A percentile compares a stretch with the other conserved stretches of the same genome.
Evolutionary conservation across 2,329 filamentous ascomycete species (phyloP).

Genomic region (Reticulascus tulasneorum): DNA sequence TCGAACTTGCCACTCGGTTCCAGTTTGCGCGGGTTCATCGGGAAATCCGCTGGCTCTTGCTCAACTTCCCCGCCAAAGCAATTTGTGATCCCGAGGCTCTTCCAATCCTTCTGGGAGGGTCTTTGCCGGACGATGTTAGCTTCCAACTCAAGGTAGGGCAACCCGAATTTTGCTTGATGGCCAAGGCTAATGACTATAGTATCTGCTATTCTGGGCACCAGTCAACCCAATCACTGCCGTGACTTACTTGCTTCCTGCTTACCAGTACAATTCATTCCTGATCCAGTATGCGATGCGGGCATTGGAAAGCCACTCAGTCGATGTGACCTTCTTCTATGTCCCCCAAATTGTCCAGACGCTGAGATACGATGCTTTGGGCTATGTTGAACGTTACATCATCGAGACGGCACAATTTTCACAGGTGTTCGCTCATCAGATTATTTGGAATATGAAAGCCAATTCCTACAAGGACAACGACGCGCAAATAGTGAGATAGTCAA

Average conservation of each 20-base stretch:
- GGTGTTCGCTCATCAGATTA: conserved; percentile 97
- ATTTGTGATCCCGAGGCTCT: conserved; percentile 78
- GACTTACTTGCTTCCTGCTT: conserved; percentile 88
- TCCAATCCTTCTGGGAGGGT: conserved; percentile 72
- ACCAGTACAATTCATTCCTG: conserved; percentile 86
- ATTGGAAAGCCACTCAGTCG: conserved; percentile 89
- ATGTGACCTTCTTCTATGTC: conserved; percentile 98
- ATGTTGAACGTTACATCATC: conserved; percentile 92
- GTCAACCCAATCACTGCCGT: conserved; percentile 91
- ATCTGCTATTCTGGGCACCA: conserved; percentile 87
- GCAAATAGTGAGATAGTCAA: conserved; percentile 59
- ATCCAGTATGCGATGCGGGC: conserved; percentile 97
- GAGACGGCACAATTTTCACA: conserved; percentile 98
- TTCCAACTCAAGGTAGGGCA: conserved; percentile 73
- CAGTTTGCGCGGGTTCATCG: conserved; percentile 66
- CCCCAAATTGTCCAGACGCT: conserved; percentile 96
- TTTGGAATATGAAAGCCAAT: conserved; percentile 99
- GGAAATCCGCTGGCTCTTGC: conserved; percentile 74
- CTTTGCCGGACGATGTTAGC: conserved; percentile 73
- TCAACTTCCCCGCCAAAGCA: conserved; percentile 81
- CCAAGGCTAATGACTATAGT: conserved; percentile 46
- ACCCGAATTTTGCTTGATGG: background rate
- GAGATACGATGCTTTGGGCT: conserved; percentile 87
- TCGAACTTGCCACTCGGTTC: conserved; percentile 79
- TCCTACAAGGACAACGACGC: conserved; percentile 96